A percentile compares a stretch with the other conserved stretches of the same genome.
Evolutionary conservation across 352 stramenopile genomes (phyloP).

Genomic region (Peronospora tabacina): DNA sequence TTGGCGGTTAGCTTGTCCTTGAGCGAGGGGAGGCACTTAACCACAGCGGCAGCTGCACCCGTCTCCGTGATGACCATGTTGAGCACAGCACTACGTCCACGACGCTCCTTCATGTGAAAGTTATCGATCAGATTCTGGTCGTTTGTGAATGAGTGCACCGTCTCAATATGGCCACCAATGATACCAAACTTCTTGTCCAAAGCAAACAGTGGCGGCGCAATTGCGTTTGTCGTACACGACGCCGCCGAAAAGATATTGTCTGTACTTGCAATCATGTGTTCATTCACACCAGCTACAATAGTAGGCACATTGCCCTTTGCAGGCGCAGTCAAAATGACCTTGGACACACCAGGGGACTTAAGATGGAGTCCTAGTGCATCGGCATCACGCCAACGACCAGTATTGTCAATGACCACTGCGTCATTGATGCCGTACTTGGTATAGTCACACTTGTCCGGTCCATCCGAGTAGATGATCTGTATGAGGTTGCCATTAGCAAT

Average conservation of each 20-base stretch:
- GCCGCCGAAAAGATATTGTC: conserved; percentile 70
- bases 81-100: conserved; percentile 74
- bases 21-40: conserved; percentile 89
- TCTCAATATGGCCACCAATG: conserved; percentile 79
- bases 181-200: conserved; percentile 83
- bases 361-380: conserved; percentile 61
- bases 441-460: conserved; percentile 84
- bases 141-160: conserved; percentile 87
- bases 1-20: conserved; percentile 97
- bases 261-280: conserved; percentile 45
- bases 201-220: conserved; percentile 63
- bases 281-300: conserved; percentile 78
- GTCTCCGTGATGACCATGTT: conserved; percentile 90
- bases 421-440: conserved; percentile 81
- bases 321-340: conserved; percentile 76
- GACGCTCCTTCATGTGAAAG: conserved; percentile 84
- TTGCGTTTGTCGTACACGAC: conserved; percentile 84
- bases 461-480: conserved; percentile 80
- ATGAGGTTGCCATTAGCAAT: conserved; percentile 85
- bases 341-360: conserved; percentile 65
- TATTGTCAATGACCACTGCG: conserved; percentile 88
- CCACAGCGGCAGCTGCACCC: conserved; percentile 69
- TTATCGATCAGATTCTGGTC: conserved; percentile 88
- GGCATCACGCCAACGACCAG: conserved; percentile 71
- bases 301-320: conserved; percentile 68